Conservation (phyloP, 2,329 filamentous ascomycete species). For the Pseudocercospora pini-densiflorae region DNA sequence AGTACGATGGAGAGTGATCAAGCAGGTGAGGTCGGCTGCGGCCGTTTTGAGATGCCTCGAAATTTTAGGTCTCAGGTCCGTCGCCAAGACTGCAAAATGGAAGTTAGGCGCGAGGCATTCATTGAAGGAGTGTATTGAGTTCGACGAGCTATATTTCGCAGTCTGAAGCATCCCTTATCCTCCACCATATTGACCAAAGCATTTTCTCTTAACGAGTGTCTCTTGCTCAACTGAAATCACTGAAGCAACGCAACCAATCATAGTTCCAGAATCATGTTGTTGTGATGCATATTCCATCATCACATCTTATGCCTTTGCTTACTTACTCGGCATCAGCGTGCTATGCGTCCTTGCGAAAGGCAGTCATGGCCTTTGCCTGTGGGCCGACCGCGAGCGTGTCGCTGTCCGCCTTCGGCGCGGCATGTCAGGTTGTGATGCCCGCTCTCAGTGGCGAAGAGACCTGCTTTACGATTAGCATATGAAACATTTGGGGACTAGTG, state of each 20-base stretch:
- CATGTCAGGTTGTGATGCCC: conserved; percentile 26
- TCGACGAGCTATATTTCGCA: conserved; percentile 17
- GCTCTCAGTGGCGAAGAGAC: conserved; percentile 35
- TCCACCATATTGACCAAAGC: conserved; percentile 4
- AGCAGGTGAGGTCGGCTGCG: neutral
- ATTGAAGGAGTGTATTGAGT: conserved; percentile 23
- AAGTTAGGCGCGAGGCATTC: neutral
- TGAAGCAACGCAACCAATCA: conserved; percentile 3
- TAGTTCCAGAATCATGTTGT: conserved; percentile 11
- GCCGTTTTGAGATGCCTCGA: neutral
- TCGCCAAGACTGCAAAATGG: conserved; percentile 3
- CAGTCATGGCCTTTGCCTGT: neutral
- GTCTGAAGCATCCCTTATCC: neutral
- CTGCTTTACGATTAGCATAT: conserved; percentile 23
- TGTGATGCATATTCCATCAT: conserved; percentile 2
- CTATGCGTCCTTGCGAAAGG: neutral
- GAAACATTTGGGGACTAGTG: neutral
- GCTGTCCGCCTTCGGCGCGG: neutral
- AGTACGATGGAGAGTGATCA: neutral
- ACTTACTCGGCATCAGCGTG: neutral
- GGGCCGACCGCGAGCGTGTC: neutral
- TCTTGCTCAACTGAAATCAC: conserved; percentile 7
- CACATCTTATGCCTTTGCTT: neutral
- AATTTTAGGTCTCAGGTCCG: conserved; percentile 2
- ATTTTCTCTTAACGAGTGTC: neutral